Base-by-base conservation (phyloP, 176 grass and related monocot genomes). In the Cenchrus purpureus region DNA sequence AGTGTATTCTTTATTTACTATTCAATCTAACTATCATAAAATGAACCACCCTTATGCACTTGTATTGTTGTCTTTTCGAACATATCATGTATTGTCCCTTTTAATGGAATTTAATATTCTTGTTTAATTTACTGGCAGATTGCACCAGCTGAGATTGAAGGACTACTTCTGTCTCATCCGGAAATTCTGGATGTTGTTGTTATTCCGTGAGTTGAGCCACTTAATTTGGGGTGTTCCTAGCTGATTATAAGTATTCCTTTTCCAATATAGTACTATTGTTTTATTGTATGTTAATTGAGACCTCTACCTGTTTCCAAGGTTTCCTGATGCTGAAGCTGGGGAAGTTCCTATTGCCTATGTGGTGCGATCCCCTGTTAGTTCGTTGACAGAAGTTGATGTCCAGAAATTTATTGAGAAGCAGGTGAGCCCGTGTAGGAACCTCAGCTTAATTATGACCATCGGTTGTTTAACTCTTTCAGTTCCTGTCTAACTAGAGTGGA, bases 61-160 rank as follows among this genome's bases (percentile, higher is more conserved):
- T 42, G 34, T 84, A 16, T 83, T 73, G 25, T 68, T 17, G 3
- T 31, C 15, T 74, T 61, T 52, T 65, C 14, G 11, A 73, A 40
- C 66, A 73, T 84, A 17, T 65, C 43, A 75, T 62, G 13, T 8
- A 46, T 56, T n/a, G 32, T n/a, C 7, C 11, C 20, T 37, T 62
- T 13, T 14, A 69, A 1, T 19, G 15, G 42, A 67, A 85, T 20
- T 1, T 48, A 19, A 16, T 22, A 31, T 53, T 46, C 22, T 22
- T 84, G 10, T 79, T 82, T 55, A 1, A 68, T 77, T 82, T 48
- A 77, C 72, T 68, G 32, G 42, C 71, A 98, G 96, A 73, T 98
- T 89, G 93, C 96, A 76, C 96, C 96, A n/a, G 96, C 96, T 72
- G 93, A 95, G 78, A 89, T 98, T 85, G 96, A 98, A 92, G 91